Base-by-base conservation (phyloP, 768 basidiomycete species). In the Cystofilobasidium capitatum region DNA sequence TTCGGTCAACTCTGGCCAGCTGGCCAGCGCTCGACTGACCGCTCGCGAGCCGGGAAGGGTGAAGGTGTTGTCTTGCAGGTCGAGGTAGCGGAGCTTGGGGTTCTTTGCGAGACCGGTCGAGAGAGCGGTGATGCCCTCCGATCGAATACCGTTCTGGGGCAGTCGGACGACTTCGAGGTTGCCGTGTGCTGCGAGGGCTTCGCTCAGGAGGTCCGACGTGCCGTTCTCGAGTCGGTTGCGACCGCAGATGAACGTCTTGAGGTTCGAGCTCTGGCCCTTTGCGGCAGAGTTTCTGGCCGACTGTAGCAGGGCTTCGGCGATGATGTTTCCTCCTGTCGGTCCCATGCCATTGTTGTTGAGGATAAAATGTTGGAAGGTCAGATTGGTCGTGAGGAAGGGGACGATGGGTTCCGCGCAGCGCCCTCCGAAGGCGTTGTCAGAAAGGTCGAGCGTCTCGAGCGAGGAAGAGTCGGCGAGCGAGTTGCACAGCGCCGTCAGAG, bases 261-360 rank as follows among this genome's bases (percentile, higher is more conserved):
- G 79, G 71, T 84, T 86, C n/a, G 87, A 87, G 60, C 77, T 78
- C 39, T 71, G 63, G 13, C 87, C 88, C 45, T 84, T 85, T 29
- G 79, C 80, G 70, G 86, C 83, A 69, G 82, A 84, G 65, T 85
- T 80, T 33, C 81, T 79, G 1, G 91, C 92, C 31, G 89, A 89
- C 69, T 84, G 83, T 26, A 83, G 79, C 16, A 98, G 80, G 29
- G 96, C 96, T 63, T 85, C 82, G 59, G 96, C 90, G 71, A 99
- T 84, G 74, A 88, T 84, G 14, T 79, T 79, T 47, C 96, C 96
- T 33, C 91, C 96, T 22, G 84, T 86, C 17, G 90, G 88, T 13
- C 94, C 94, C 22, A 99, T 84, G 29, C 94, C 94, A 77, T 98
- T 97, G 81, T 98, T 99, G 79, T 91, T 94, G 70, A 98, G 83